Evolutionary conservation across 495 filamentous ascomycete genomes (phyloP), one percentile per base, ranked within the genome.

Genomic region (Annulohypoxylon bovei): DNA sequence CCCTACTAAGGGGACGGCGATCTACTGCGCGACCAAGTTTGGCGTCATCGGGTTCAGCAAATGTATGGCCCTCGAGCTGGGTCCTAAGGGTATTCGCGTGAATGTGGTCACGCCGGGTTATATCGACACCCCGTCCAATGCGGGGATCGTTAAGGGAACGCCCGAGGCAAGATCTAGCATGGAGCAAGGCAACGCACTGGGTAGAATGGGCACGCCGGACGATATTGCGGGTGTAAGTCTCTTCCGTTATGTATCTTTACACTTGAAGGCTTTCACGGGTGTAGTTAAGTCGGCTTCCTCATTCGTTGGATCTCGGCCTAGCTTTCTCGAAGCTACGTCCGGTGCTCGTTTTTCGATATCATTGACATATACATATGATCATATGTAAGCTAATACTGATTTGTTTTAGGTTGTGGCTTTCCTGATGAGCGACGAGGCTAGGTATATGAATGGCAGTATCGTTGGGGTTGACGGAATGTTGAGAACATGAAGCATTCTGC

Each of bases 71-170:
- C 71, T 86, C 59, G 87, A 88, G 58, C 72, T 88, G 44, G 87
- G 85, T 0, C 74, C 79, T 4, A 79, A 79, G 44, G 85, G 85
- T 9, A 82, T 88, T 22, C 77, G 85, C 8, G 81, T 82, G 1
- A 89, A 89, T 70, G 80, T 84, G 12, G 80, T 89, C 32, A 82
- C 83, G 11, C 85, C 87, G 22, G 87, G 85, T 14, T 83, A 73
- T 40, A 76, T 80, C 28, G 72, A 78, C 23, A 73, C 71, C 2
- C 71, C 71, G 1, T 66, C 66, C 6, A 73, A 73, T n/a, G 66
- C 66, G 9, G 71, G 71, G 3, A 70, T 73, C 42, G 71, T 33
- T 3, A 70, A 59, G 16, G 71, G 71, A n/a, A 70, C 71, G 16
- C 22, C 66, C 12, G 71, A 66, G 73, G 83, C 35, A 76, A 79